Evolutionary conservation across 345 rosid species (phyloP).

Genomic region (Dipteronia dyeriana): DNA sequence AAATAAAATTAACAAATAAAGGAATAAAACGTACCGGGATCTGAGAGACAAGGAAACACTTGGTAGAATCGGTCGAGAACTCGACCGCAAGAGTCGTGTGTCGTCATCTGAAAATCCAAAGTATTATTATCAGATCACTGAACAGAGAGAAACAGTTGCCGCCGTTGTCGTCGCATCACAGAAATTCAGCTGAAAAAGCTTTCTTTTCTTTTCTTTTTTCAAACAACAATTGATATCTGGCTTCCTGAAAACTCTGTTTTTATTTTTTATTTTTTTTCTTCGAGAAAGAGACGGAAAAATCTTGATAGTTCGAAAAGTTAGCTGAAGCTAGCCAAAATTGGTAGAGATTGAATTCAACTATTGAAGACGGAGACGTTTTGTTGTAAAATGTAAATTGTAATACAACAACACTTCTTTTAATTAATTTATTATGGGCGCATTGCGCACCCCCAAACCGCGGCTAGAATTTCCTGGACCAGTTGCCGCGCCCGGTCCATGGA

Average conservation of each 20-base stretch:
- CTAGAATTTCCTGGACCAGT: background rate
- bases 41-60: conserved; percentile 62
- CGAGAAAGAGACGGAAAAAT: conserved; percentile 9
- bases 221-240: too few species aligned
- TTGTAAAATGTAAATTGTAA: background rate
- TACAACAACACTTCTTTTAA: background rate
- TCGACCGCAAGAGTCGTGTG: conserved; percentile 40
- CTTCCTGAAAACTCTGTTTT: too few species aligned
- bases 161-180: background rate
- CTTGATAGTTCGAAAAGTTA: background rate
- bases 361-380: background rate
- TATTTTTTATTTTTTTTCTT: background rate
- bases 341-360: background rate
- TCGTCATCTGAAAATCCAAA: conserved; percentile 13
- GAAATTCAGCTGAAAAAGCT: background rate
- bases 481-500: background rate
- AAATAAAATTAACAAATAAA: background rate
- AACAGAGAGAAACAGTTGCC: background rate
- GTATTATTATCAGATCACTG: conserved; percentile 9
- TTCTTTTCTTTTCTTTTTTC: too few species aligned
- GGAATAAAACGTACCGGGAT: conserved; percentile 50
- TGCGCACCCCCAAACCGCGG: background rate
- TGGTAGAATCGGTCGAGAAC: conserved; percentile 35
- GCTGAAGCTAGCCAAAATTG: too few species aligned
- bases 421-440: background rate